Percentiles rank a stretch among this genome's conserved stretches.
Conservation (phyloP, 2,329 filamentous ascomycete genomes). For the Herpotrichia juniperi region DNA sequence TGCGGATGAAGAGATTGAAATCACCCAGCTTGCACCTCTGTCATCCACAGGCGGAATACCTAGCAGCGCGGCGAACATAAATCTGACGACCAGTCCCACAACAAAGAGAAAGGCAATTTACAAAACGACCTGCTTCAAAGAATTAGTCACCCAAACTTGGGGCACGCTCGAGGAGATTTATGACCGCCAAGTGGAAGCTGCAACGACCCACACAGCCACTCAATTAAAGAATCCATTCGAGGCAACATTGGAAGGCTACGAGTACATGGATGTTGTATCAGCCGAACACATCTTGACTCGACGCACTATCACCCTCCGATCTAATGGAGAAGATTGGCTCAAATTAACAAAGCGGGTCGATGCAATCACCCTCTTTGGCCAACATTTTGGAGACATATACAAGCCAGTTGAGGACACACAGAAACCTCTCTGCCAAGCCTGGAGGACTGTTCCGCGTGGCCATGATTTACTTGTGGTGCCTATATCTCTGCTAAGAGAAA, state of each 20-base stretch:
- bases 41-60: too few species aligned
- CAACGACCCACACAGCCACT: neutral
- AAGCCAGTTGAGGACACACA: neutral
- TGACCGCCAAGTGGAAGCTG: constrained; percentile 4
- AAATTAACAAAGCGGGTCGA: neutral
- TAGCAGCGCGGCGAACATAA: too few species aligned
- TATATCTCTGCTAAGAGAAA: too few species aligned
- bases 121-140: constrained; percentile 8
- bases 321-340: neutral
- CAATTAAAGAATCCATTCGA: neutral
- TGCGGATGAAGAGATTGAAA: constrained; percentile 1
- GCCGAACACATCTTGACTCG: neutral
- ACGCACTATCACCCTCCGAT: neutral
- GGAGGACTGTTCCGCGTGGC: neutral
- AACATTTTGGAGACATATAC: constrained; percentile 3
- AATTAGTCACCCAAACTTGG: constrained; percentile 4
- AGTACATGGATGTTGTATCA: constrained; percentile 4
- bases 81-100: neutral
- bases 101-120: constrained; percentile 1
- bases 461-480: too few species aligned
- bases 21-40: too few species aligned
- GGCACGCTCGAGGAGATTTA: constrained; percentile 8
- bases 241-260: neutral
- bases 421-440: neutral
- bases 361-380: neutral